phyloP scores from a whole-genome alignment of 2,329 filamentous ascomycete genomes.

The Trichoderma breve region DNA sequence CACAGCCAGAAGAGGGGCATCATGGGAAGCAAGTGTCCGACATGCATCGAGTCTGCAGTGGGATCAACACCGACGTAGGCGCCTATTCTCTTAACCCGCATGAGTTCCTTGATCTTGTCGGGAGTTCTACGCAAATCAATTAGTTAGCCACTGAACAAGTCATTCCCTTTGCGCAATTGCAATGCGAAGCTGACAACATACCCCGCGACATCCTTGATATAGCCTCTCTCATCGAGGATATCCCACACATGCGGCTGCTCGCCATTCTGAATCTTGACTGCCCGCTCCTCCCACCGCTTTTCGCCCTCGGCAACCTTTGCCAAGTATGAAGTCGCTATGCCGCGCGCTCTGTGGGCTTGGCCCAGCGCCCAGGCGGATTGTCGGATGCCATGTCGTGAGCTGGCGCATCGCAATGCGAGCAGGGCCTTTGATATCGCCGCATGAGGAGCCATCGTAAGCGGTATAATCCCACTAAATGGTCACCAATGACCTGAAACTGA shows the following conservation, averaged over 20 bases:
- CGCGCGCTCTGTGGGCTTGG: slow-evolving; percentile 33
- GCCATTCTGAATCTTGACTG: slow-evolving; percentile 49
- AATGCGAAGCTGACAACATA: slow-evolving; percentile 35
- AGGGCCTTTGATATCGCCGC: slow-evolving; percentile 27
- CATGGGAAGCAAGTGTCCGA: slow-evolving; percentile 76
- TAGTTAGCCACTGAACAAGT: neutral
- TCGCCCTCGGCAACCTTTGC: slow-evolving; percentile 44
- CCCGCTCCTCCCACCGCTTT: slow-evolving; percentile 48
- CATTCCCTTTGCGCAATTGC: neutral
- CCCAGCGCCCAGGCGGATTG: slow-evolving; percentile 24
- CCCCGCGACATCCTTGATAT: slow-evolving; percentile 73
- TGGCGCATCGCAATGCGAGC: slow-evolving; percentile 27
- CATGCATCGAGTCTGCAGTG: slow-evolving; percentile 73
- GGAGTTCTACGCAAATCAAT: slow-evolving; percentile 38
- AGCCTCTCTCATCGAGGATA: slow-evolving; percentile 68
- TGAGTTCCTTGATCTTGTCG: slow-evolving; percentile 57
- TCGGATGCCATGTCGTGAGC: slow-evolving; percentile 27
- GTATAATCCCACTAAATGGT: neutral
- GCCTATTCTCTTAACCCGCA: slow-evolving; percentile 65
- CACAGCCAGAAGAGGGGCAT: slow-evolving; percentile 87
- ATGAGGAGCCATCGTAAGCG: slow-evolving; percentile 30
- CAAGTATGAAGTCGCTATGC: slow-evolving; percentile 42
- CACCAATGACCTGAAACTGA: neutral
- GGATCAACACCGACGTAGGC: slow-evolving; percentile 82
- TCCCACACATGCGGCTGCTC: slow-evolving; percentile 56